Conservation (phyloP, 2,329 filamentous ascomycete species). For the Curvularia verruculosa region DNA sequence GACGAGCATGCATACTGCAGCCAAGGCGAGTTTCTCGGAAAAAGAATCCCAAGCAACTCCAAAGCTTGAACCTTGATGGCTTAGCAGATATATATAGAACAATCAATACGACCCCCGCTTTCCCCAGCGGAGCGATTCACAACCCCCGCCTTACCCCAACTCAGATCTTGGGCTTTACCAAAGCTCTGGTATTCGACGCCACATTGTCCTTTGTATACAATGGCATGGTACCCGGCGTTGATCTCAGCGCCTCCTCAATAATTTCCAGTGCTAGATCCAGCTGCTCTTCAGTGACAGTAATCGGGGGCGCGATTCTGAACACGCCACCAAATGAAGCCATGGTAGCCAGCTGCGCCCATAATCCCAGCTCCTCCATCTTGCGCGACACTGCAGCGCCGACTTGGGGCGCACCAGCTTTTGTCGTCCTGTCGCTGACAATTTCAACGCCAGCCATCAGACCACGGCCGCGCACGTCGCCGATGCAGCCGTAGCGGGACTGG, state of each 20-base stretch:
- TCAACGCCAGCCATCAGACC: conserved; percentile 66
- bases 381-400: conserved; percentile 57
- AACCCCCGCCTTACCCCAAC: no score
- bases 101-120: not conserved
- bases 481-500: conserved; percentile 62
- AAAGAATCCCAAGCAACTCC: not conserved
- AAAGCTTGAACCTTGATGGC: not conserved
- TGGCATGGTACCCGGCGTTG: conserved; percentile 53
- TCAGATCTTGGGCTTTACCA: not conserved
- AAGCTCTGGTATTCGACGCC: not conserved
- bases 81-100: not conserved
- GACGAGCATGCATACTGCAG: not conserved
- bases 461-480: conserved; percentile 66
- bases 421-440: conserved; percentile 59
- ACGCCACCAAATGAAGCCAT: conserved; percentile 55
- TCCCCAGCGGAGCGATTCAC: not conserved
- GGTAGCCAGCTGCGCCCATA: conserved; percentile 64
- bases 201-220: conserved; percentile 21
- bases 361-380: conserved; percentile 58
- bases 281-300: conserved; percentile 57
- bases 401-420: conserved; percentile 56
- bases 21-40: not conserved
- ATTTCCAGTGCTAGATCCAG: conserved; percentile 59
- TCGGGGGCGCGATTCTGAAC: conserved; percentile 66
- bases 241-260: conserved; percentile 63